A percentile compares a stretch with the other conserved stretches of the same genome.
phyloP scores from a whole-genome alignment of 208 protist species.

The Trypanosoma rangeli region DNA sequence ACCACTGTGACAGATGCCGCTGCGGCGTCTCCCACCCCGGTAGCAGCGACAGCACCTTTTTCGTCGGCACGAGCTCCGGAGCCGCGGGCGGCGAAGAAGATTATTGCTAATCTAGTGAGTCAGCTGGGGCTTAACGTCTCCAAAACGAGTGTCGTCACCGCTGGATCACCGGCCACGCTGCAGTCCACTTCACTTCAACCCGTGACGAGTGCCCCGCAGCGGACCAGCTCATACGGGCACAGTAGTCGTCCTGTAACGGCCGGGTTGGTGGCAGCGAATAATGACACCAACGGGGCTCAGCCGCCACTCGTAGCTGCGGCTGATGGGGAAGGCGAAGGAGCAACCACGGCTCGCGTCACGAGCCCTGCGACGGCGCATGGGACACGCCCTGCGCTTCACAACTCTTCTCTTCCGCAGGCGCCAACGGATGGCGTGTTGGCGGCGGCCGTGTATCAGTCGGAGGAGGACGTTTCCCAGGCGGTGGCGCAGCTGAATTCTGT shows the following conservation, averaged over 20 bases:
- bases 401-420: conserved; percentile 65
- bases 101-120: conserved; percentile 29
- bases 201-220: background rate
- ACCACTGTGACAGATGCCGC: background rate
- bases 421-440: conserved; percentile 66
- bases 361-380: conserved; percentile 18
- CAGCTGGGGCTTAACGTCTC: conserved; percentile 19
- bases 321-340: no score
- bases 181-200: background rate
- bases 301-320: conserved; percentile 8
- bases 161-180: background rate
- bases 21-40: background rate
- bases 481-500: conserved; percentile 60
- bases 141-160: background rate
- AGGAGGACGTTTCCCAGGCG: conserved; percentile 54
- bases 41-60: background rate
- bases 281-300: background rate
- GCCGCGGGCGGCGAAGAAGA: conserved; percentile 1
- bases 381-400: conserved; percentile 58
- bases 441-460: conserved; percentile 58
- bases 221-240: conserved; percentile 7
- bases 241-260: conserved; percentile 24
- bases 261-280: conserved; percentile 14
- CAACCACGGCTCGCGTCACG: conserved; percentile 12
- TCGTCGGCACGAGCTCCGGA: background rate